phyloP scores from a whole-genome alignment of 495 filamentous ascomycete genomes.

The Tuber melanosporum region DNA sequence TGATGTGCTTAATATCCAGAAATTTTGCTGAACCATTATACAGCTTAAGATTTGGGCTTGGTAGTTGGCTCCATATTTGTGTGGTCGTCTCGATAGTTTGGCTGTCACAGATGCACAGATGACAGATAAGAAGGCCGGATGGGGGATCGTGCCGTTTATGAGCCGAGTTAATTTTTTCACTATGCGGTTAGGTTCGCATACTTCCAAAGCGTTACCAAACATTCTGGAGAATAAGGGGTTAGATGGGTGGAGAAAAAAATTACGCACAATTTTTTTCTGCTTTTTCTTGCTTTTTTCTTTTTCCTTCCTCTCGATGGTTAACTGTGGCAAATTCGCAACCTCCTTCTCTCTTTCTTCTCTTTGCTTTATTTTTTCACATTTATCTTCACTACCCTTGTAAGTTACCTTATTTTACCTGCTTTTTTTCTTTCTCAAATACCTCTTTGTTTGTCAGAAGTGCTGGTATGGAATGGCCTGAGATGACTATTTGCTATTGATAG shows the following conservation, averaged over 20 bases:
- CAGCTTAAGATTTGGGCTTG: conserved; percentile 41
- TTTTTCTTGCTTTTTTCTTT: neutral
- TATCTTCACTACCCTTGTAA: neutral
- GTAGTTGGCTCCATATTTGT: conserved; percentile 19
- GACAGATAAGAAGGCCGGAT: conserved; percentile 3
- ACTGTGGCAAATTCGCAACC: neutral
- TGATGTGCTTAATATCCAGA: neutral
- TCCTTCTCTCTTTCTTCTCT: neutral
- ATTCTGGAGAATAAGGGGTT: neutral
- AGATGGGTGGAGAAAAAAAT: neutral
- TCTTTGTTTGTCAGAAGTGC: conserved; percentile 18
- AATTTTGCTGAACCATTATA: conserved; percentile 10
- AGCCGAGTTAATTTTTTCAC: neutral
- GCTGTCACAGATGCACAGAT: conserved; percentile 32
- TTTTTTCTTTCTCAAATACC: conserved; percentile 26
- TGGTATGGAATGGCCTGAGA: neutral
- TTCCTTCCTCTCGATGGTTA: neutral
- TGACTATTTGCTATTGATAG: neutral
- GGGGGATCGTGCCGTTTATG: neutral
- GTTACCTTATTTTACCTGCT: neutral
- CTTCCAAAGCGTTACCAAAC: neutral
- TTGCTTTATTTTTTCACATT: neutral
- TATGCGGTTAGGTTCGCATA: neutral
- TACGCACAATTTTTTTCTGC: neutral
- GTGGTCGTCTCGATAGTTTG: neutral